A percentile compares a stretch with the other conserved stretches of the same genome.
These are phyloP conservation scores for Comarum palustre DNA, from an alignment of 306 rosid species.

Conservation along the genomic window DNA sequence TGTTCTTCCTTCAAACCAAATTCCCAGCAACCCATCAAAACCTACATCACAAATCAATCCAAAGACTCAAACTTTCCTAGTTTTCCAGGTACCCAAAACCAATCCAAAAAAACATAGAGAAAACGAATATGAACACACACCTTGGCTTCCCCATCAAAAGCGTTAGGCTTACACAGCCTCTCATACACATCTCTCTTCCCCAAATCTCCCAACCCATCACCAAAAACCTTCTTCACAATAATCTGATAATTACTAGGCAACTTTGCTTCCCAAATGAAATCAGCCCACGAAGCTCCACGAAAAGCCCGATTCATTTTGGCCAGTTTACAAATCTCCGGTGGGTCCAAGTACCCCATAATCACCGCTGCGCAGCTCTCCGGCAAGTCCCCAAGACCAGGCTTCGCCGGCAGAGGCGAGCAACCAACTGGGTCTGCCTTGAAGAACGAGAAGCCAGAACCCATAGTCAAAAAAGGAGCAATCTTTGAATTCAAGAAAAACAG, in stretches of 20 bases:
- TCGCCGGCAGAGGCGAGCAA: slow-evolving; percentile 21
- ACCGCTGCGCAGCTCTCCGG: slow-evolving; percentile 77
- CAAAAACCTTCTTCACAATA: slow-evolving; percentile 39
- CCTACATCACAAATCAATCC: neutral
- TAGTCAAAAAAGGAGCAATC: slow-evolving; percentile 15
- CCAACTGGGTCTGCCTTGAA: slow-evolving; percentile 21
- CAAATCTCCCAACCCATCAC: slow-evolving; percentile 37
- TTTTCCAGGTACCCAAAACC: slow-evolving; percentile 16
- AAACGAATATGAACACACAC: slow-evolving; percentile 30
- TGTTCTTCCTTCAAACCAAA: neutral
- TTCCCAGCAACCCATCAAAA: neutral
- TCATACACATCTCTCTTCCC: slow-evolving; percentile 65
- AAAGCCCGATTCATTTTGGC: slow-evolving; percentile 71
- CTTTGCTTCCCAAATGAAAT: slow-evolving; percentile 91
- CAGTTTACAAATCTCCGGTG: slow-evolving; percentile 69
- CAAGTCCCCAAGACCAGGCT: slow-evolving; percentile 57
- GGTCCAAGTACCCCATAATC: slow-evolving; percentile 61
- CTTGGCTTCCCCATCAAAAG: slow-evolving; percentile 71
- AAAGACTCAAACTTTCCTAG: neutral
- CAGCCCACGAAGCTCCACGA: slow-evolving; percentile 77
- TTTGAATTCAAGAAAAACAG: neutral
- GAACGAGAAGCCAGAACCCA: slow-evolving; percentile 45
- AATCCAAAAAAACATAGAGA: neutral
- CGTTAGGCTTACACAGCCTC: slow-evolving; percentile 45
- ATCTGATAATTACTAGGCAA: slow-evolving; percentile 57